Conservation (phyloP, 148 eudicot genomes). For the Nepenthes gracilis region DNA sequence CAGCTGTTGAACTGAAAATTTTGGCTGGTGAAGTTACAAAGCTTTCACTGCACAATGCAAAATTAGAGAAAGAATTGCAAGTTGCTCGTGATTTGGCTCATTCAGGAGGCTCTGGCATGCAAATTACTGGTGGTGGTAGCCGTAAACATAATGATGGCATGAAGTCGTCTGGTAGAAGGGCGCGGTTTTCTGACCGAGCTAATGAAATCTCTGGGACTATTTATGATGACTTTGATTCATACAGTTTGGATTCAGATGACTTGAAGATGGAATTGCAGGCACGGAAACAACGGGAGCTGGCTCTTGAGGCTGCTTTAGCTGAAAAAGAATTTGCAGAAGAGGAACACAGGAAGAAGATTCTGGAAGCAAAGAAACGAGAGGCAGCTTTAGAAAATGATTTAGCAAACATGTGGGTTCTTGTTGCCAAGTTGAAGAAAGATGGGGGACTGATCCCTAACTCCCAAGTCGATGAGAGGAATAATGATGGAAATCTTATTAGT, state of each 20-base stretch:
- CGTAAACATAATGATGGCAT: conserved; percentile 14
- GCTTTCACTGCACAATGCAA: conserved; percentile 60
- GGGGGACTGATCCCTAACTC: conserved; percentile 22
- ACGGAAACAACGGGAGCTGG: conserved; percentile 44
- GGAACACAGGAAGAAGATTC: conserved; percentile 33
- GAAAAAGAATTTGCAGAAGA: conserved; percentile 44
- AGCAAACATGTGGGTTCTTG: conserved; percentile 50
- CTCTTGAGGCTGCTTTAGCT: conserved; percentile 49
- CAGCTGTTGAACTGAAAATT: conserved; percentile 61
- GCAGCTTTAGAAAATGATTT: conserved; percentile 46
- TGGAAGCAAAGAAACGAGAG: conserved; percentile 43
- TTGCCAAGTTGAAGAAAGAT: conserved; percentile 45
- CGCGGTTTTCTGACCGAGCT: conserved; percentile 12
- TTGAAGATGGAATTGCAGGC: conserved; percentile 38
- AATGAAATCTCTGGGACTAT: conserved; percentile 19
- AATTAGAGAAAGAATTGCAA: conserved; percentile 26
- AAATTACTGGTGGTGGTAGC: neutral
- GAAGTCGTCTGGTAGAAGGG: conserved; percentile 15
- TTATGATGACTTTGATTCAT: conserved; percentile 19
- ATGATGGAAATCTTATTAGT: conserved; percentile 14
- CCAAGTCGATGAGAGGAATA: conserved; percentile 9
- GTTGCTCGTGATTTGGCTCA: conserved; percentile 21
- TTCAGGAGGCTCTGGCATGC: conserved; percentile 4
- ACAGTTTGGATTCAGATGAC: conserved; percentile 22
- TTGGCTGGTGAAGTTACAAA: conserved; percentile 66